Conservation (phyloP, 2,329 filamentous ascomycete species). For the Zymoseptoria tritici region DNA sequence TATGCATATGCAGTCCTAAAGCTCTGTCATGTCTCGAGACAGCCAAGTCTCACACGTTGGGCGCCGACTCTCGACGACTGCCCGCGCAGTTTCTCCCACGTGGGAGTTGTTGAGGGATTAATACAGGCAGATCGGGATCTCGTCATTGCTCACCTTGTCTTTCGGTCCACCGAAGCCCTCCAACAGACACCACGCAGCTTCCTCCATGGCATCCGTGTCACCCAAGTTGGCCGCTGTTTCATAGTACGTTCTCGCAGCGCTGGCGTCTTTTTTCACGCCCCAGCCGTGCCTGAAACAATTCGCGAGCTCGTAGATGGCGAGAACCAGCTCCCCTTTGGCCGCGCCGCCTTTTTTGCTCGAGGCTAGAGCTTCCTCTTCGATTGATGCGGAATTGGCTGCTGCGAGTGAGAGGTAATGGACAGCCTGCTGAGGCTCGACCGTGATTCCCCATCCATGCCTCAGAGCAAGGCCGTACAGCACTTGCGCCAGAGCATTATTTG, state of each 20-base stretch:
- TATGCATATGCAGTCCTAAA: background rate
- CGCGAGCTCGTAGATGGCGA: conserved; percentile 91
- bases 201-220: conserved; percentile 96
- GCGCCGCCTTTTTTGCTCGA: conserved; percentile 86
- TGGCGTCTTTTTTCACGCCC: conserved; percentile 79
- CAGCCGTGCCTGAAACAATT: conserved; percentile 92
- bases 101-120: conserved; percentile 3
- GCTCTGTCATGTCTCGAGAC: background rate
- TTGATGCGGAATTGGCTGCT: conserved; percentile 78
- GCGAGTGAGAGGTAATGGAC: conserved; percentile 81
- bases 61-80: background rate
- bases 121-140: background rate
- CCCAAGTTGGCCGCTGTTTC: conserved; percentile 95
- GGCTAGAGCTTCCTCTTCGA: conserved; percentile 77
- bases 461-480: conserved; percentile 91
- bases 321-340: conserved; percentile 90
- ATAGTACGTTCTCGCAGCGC: conserved; percentile 86
- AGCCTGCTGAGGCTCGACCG: conserved; percentile 62
- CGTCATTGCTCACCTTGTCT: conserved; percentile 69
- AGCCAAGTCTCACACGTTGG: background rate
- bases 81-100: conserved; percentile 4
- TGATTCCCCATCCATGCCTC: conserved; percentile 89
- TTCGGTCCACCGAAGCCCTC: conserved; percentile 97
- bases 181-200: conserved; percentile 89
- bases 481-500: conserved; percentile 89